Percentiles rank a stretch among this genome's conserved stretches.
Evolutionary conservation across 2,329 filamentous ascomycete genomes (phyloP).

Genomic region (Periconia digitata): DNA sequence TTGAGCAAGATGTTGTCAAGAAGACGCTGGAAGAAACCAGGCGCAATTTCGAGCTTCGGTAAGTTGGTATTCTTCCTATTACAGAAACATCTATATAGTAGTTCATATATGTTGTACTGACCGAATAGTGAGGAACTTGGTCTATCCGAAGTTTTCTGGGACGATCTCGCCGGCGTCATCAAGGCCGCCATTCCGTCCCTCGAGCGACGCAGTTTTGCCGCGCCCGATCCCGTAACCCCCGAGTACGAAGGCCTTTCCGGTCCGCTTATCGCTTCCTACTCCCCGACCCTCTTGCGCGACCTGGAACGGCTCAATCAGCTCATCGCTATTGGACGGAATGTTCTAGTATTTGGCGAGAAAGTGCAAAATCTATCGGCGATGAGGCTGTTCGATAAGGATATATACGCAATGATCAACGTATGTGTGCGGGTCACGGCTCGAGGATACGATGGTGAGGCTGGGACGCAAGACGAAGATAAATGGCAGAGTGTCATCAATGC

Average conservation of each 20-base stretch:
- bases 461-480: constrained; percentile 62
- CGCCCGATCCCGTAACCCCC: constrained; percentile 58
- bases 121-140: constrained; percentile 56
- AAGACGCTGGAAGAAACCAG: constrained; percentile 61
- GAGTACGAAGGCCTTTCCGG: constrained; percentile 62
- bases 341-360: constrained; percentile 61
- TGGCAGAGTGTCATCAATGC: constrained; percentile 67
- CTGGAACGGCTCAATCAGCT: constrained; percentile 65
- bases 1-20: constrained; percentile 58
- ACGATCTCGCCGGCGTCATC: constrained; percentile 59
- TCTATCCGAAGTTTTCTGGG: constrained; percentile 59
- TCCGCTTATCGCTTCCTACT: constrained; percentile 62
- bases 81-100: not conserved
- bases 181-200: constrained; percentile 63
- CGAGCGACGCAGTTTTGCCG: constrained; percentile 63
- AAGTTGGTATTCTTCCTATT: constrained; percentile 13
- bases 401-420: constrained; percentile 63
- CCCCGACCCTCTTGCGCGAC: constrained; percentile 61
- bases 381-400: constrained; percentile 61
- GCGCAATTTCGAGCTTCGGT: constrained; percentile 58
- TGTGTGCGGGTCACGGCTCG: constrained; percentile 65
- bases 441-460: constrained; percentile 65
- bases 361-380: constrained; percentile 66
- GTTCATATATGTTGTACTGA: no score
- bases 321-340: constrained; percentile 63